Conservation (phyloP, 1,284 basidiomycete genomes). For the Boletus mariae region DNA sequence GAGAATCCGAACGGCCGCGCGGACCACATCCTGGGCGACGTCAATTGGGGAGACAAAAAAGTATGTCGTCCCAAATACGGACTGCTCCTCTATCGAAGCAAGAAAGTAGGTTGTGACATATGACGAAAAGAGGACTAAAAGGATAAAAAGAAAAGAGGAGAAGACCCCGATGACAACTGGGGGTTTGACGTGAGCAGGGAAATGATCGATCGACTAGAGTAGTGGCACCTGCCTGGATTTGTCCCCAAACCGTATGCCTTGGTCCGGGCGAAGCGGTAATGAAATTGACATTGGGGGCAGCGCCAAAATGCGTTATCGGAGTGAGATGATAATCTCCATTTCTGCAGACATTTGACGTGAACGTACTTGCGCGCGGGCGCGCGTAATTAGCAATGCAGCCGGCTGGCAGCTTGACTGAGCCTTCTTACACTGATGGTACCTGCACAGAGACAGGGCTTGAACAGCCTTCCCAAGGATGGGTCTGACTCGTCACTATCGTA, state of each 20-base stretch:
- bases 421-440: constrained; percentile 72
- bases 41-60: constrained; percentile 57
- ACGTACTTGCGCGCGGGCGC: constrained; percentile 49
- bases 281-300: constrained; percentile 74
- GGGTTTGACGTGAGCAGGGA: constrained; percentile 12
- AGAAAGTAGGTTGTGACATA: constrained; percentile 68
- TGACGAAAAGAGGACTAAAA: constrained; percentile 66
- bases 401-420: constrained; percentile 2
- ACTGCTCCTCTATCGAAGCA: constrained; percentile 34
- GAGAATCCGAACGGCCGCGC: constrained; percentile 60
- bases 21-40: constrained; percentile 58
- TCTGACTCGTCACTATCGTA: constrained; percentile 58
- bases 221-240: constrained; percentile 54
- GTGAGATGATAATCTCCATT: constrained; percentile 61
- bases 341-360: constrained; percentile 71
- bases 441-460: constrained; percentile 73
- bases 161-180: constrained; percentile 64
- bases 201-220: neutral
- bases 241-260: constrained; percentile 64
- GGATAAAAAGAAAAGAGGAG: constrained; percentile 61
- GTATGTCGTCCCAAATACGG: constrained; percentile 41
- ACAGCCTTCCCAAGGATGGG: constrained; percentile 60
- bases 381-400: constrained; percentile 15
- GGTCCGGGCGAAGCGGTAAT: constrained; percentile 70
- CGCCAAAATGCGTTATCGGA: constrained; percentile 63